Base-by-base conservation (phyloP, 805 yeast genomes). In the Candida hungchunana region DNA sequence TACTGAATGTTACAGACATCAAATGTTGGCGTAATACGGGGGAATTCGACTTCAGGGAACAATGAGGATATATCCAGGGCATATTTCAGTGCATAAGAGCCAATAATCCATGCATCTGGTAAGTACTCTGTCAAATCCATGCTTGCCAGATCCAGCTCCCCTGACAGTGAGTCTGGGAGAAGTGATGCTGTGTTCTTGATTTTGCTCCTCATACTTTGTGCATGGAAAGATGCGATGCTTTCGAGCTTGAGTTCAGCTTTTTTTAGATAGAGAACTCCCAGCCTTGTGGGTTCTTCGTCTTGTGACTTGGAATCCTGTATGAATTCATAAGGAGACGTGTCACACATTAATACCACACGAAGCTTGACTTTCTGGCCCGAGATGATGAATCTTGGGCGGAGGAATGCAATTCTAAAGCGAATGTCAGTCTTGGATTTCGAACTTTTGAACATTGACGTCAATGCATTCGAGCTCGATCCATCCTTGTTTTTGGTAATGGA, bases 311-410 rank as follows among this genome's bases (percentile, higher is more conserved):
- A 9, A 6, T 33, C 27, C 9, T 27, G n/a, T 6, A 27, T 18
- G 29, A 18, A 34, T 15, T 28, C 32, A 17, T 34, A 26, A 3
- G 39, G 39, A 10, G 35, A 22, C 3, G 26, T 31, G 17, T 28
- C 31, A 18, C 31, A 14, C n/a, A 28, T 11, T 10, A 28, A 14
- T 5, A 28, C 7, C 14, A 18, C 31, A n/a, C 31, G 8, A 9
- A 28, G 7, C 31, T 28, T 28, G n/a, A 28, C 20, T 17, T 9
- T 18, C 14, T 28, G 31, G 11, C 31, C 20, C 6, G 22, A 20
- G 7, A 36, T 12, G 11, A 31, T 30, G 31, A 36, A 36, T n/a
- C 39, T 18, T 10, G 39, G 39, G 20, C 39, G 25, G 17, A 36
- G 17, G 14, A 36, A 18, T 4, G 21, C 35, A 2, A 36, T 11